Base-by-base conservation (phyloP, 225 moss, liverwort and hornwort genomes). In the Bryum argenteum region DNA sequence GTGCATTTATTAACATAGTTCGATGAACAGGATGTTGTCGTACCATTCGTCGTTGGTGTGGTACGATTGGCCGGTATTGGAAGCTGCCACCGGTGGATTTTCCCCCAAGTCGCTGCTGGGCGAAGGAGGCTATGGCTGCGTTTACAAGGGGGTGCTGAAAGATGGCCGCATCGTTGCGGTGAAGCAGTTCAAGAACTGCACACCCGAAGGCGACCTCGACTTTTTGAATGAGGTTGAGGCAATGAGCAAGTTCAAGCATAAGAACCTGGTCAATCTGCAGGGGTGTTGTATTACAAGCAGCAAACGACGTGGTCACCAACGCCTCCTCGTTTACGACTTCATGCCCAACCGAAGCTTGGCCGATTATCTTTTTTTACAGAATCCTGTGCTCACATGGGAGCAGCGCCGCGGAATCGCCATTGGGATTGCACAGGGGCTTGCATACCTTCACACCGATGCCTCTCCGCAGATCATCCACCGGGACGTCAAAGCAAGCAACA, bases 371-470 rank as follows among this genome's bases (percentile, higher is more conserved):
- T 47, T 14, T 15, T 3, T 4, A 6, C 0, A 13, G 10, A 78
- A n/a, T 2, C 67, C 55, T 19, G 17, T 53, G 8, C 75, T 93
- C 18, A 82, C 85, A 24, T 90, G 93, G 93, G 80, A 82, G 55
- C 87, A 85, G 61, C 79, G 89, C 23, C 78, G 87, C 79, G 82
- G 85, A 23, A 87, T 93, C 44, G 93, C 87, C 8, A 84, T 86
- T 21, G 87, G 89, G 22, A 79, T 89, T 66, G 89, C 90, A 16
- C 87, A 90, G 11, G 91, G 93, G n/a, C 78, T 91, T 20, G 91
- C 89, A 11, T 93, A 91, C 70, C 73, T 93, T 22, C 91, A 89
- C 69, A 76, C 77, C 18, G 93, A 93, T 39, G 88, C 85, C 11
- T 76, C 82, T 39, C 82, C 89, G 5, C 87, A 85, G 67, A 87